These are phyloP conservation scores for Thecaphora frezii DNA, from an alignment of 1,284 basidiomycete genomes.

Conservation along the genomic window DNA sequence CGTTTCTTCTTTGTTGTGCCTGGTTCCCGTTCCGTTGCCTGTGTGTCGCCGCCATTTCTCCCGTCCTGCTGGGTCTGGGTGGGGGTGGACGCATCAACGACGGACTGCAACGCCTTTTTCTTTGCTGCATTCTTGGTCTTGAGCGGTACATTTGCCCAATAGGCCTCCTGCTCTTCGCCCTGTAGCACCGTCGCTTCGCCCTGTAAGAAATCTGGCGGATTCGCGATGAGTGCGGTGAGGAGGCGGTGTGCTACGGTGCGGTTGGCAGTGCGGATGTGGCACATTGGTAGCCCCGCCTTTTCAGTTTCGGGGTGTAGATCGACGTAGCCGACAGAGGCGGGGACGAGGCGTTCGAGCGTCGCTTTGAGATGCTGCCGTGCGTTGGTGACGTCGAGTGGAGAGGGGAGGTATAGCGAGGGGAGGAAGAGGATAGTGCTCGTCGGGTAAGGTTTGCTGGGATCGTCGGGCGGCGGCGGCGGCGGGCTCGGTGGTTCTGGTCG, in stretches of 20 bases:
- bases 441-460: neutral
- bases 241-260: neutral
- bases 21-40: too few species aligned
- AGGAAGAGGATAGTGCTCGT: neutral
- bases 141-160: constrained; percentile 11
- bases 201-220: too few species aligned
- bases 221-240: neutral
- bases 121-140: constrained; percentile 11
- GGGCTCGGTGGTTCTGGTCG: too few species aligned
- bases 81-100: too few species aligned
- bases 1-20: too few species aligned
- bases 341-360: neutral
- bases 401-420: neutral
- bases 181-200: neutral
- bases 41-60: too few species aligned
- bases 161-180: constrained; percentile 5
- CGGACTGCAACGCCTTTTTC: constrained; percentile 2
- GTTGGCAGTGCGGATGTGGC: neutral
- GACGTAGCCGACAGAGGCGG: neutral
- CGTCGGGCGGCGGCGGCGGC: too few species aligned
- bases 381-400: too few species aligned
- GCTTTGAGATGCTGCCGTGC: neutral
- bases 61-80: too few species aligned
- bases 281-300: neutral
- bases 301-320: neutral